A percentile compares a stretch with the other conserved stretches of the same genome.
These are phyloP conservation scores for Colletotrichum neosansevieriae DNA, from an alignment of 2,329 filamentous ascomycete species.

Conservation along the genomic window DNA sequence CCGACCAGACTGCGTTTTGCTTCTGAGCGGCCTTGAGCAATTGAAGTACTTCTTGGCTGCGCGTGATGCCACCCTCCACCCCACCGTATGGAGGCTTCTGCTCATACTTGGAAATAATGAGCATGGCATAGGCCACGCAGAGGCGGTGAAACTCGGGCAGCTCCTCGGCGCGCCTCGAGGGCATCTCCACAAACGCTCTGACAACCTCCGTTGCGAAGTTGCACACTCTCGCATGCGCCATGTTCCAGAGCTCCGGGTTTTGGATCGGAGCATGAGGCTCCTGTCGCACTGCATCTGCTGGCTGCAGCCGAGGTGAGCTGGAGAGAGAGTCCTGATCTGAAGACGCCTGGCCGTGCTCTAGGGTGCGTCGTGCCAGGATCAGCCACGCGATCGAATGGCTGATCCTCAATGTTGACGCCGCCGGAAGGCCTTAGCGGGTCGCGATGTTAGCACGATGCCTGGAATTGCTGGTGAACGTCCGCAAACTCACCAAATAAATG, in stretches of 20 bases:
- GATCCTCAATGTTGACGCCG: conserved; percentile 49
- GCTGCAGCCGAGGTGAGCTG: conserved; percentile 27
- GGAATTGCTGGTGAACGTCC: neutral
- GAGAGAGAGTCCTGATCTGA: conserved; percentile 36
- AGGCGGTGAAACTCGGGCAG: conserved; percentile 36
- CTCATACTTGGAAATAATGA: conserved; percentile 37
- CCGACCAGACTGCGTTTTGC: conserved; percentile 29
- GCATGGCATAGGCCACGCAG: conserved; percentile 38
- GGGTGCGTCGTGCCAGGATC: conserved; percentile 44
- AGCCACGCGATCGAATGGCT: conserved; percentile 51
- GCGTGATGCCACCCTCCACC: neutral
- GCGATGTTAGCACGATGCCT: neutral
- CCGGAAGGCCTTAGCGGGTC: conserved; percentile 45
- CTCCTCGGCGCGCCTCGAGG: conserved; percentile 34
- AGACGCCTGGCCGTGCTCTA: conserved; percentile 32
- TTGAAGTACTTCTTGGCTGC: conserved; percentile 27
- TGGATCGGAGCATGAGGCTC: neutral
- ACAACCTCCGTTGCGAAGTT: conserved; percentile 35
- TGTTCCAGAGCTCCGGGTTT: conserved; percentile 4
- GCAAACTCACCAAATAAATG: conserved; percentile 48
- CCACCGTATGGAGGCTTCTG: conserved; percentile 9
- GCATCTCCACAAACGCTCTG: conserved; percentile 36
- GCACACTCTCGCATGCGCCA: conserved; percentile 30
- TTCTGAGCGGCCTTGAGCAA: conserved; percentile 31
- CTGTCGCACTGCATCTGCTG: conserved; percentile 13